Percentiles rank a stretch among this genome's conserved stretches.
Evolutionary conservation across 1,284 basidiomycete genomes (phyloP).

Genomic region (Afroboletus lepidellus): DNA sequence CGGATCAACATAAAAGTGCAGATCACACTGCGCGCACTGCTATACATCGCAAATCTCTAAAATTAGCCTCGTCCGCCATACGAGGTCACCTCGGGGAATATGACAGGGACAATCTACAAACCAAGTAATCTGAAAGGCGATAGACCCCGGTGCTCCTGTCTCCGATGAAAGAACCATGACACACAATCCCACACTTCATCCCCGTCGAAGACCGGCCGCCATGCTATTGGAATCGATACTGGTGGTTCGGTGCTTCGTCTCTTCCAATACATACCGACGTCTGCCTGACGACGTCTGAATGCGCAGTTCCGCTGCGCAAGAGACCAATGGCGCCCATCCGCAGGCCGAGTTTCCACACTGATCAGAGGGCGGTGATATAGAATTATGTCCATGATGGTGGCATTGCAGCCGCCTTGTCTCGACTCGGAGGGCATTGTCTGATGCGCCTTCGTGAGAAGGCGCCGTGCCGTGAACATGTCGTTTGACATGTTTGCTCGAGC

Average conservation of each 20-base stretch:
- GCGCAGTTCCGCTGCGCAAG: conserved; percentile 26
- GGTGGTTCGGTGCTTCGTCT: conserved; percentile 18
- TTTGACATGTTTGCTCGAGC: not conserved
- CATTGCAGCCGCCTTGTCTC: conserved; percentile 23
- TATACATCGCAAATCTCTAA: conserved; percentile 21
- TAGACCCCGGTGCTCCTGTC: conserved; percentile 16
- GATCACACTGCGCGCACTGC: conserved; percentile 23
- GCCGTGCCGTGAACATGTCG: conserved; percentile 9
- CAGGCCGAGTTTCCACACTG: conserved; percentile 8
- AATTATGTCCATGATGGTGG: conserved; percentile 41
- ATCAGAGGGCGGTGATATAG: conserved; percentile 33
- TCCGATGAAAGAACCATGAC: conserved; percentile 27
- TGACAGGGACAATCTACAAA: conserved; percentile 19
- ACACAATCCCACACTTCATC: conserved; percentile 24
- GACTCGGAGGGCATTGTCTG: conserved; percentile 27
- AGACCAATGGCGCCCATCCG: conserved; percentile 3
- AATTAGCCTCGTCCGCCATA: conserved; percentile 28
- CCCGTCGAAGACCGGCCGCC: conserved; percentile 36
- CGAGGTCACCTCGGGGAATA: conserved; percentile 23
- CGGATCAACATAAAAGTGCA: conserved; percentile 33
- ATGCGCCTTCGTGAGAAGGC: conserved; percentile 30
- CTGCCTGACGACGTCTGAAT: conserved; percentile 25
- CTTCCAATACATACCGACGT: conserved; percentile 39
- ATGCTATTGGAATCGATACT: conserved; percentile 42
- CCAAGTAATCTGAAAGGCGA: conserved; percentile 21